phyloP scores from a whole-genome alignment of 2,329 filamentous ascomycete genomes.

The Metarhizium robertsii region DNA sequence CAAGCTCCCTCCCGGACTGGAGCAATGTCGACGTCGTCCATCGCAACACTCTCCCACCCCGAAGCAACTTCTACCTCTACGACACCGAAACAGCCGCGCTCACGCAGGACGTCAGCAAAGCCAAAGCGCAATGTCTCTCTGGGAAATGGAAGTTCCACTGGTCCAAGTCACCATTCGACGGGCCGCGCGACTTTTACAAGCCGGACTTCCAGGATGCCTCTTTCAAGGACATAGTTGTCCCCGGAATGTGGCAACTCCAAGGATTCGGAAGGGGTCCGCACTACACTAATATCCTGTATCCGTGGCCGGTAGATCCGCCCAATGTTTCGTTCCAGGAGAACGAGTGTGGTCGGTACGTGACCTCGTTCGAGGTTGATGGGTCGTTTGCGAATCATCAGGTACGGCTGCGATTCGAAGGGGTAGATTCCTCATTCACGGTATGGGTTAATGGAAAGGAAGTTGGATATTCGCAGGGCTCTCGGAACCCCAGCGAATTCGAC shows the following conservation, averaged over 20 bases:
- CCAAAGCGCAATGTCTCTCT: slow-evolving; percentile 35
- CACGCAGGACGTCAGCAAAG: slow-evolving; percentile 25
- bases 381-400: slow-evolving; percentile 43
- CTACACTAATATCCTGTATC: slow-evolving; percentile 62
- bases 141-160: slow-evolving; percentile 46
- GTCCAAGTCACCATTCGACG: slow-evolving; percentile 34
- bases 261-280: slow-evolving; percentile 55
- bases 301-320: slow-evolving; percentile 58
- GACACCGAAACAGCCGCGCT: slow-evolving; percentile 38
- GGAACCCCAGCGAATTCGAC: slow-evolving; percentile 68
- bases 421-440: slow-evolving; percentile 62
- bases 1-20: slow-evolving; percentile 40
- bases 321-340: slow-evolving; percentile 55
- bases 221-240: slow-evolving; percentile 43
- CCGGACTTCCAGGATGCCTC: slow-evolving; percentile 23
- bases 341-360: slow-evolving; percentile 54
- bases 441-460: slow-evolving; percentile 60
- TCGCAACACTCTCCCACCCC: slow-evolving; percentile 47
- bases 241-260: slow-evolving; percentile 63
- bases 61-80: slow-evolving; percentile 48
- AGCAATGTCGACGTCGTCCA: slow-evolving; percentile 51
- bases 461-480: slow-evolving; percentile 63
- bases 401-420: slow-evolving; percentile 64
- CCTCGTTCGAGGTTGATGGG: slow-evolving; percentile 41
- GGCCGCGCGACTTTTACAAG: slow-evolving; percentile 31